These are phyloP conservation scores for Sarcodon sp. DNA, from an alignment of 768 basidiomycete species.

Conservation along the genomic window DNA sequence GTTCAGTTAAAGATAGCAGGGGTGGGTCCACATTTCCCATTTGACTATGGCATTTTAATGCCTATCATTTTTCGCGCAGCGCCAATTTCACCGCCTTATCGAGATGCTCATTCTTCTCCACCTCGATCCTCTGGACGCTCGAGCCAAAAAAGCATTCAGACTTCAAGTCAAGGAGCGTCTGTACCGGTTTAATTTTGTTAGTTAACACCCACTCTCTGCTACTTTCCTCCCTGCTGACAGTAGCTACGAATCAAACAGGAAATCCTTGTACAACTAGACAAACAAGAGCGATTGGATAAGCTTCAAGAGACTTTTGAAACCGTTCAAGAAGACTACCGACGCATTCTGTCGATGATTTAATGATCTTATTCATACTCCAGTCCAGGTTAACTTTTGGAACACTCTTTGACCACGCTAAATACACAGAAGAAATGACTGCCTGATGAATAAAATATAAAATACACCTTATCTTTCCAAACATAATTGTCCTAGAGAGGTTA, in stretches of 20 bases:
- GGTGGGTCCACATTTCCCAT: conserved; percentile 22
- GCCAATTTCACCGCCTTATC: conserved; percentile 84
- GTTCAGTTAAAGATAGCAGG: conserved; percentile 81
- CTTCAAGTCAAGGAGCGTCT: conserved; percentile 91
- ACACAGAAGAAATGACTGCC: too few species aligned
- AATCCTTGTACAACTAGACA: conserved; percentile 77
- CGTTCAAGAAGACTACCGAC: conserved; percentile 74
- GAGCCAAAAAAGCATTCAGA: conserved; percentile 52
- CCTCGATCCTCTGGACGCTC: conserved; percentile 48
- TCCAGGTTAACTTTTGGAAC: conserved; percentile 3
- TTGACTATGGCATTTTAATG: neutral
- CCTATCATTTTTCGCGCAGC: conserved; percentile 26
- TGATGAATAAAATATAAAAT: too few species aligned
- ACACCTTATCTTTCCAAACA: too few species aligned
- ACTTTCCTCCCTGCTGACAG: neutral
- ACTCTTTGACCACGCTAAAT: neutral
- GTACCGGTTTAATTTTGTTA: conserved; percentile 89
- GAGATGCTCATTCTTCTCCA: conserved; percentile 71
- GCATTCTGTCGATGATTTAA: conserved; percentile 51
- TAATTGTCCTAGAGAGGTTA: too few species aligned
- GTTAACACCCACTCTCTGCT: conserved; percentile 15
- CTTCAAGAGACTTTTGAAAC: conserved; percentile 87
- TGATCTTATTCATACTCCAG: conserved; percentile 4
- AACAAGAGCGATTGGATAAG: conserved; percentile 77
- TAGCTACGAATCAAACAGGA: conserved; percentile 34